phyloP scores from a whole-genome alignment of 257 asterid species.

The Fraxinus excelsior region DNA sequence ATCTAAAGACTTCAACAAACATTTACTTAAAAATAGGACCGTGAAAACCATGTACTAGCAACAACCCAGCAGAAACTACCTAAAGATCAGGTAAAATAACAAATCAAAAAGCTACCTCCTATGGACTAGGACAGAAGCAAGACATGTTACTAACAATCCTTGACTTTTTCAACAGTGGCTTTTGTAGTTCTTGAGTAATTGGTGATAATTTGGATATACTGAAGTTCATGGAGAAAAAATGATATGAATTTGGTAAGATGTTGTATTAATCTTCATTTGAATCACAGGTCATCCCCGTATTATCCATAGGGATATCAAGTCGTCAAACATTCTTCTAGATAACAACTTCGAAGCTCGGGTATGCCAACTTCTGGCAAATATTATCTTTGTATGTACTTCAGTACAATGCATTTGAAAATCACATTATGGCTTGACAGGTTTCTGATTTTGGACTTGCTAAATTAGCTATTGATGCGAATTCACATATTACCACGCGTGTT shows the following conservation, averaged over 20 bases:
- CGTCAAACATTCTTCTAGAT: constrained; percentile 79
- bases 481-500: constrained; percentile 78
- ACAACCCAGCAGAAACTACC: too few relatives aligned
- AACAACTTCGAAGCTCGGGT: constrained; percentile 81
- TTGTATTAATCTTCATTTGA: constrained; percentile 16
- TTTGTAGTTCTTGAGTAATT: background rate
- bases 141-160: background rate
- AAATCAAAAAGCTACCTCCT: too few relatives aligned
- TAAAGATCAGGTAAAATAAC: too few relatives aligned
- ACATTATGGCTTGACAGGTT: constrained; percentile 46
- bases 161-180: background rate
- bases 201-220: background rate
- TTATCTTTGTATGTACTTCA: background rate
- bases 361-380: constrained; percentile 19
- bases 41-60: too few relatives aligned
- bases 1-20: too few relatives aligned
- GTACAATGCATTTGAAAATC: constrained; percentile 3
- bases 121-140: too few relatives aligned
- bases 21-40: too few relatives aligned
- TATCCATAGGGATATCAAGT: constrained; percentile 84
- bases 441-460: constrained; percentile 87
- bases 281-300: constrained; percentile 77
- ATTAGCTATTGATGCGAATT: constrained; percentile 57
- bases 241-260: constrained; percentile 6
- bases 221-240: background rate